These are phyloP conservation scores for Mycosphaerella sp. DNA, from an alignment of 2,329 filamentous ascomycete species.

Conservation along the genomic window DNA sequence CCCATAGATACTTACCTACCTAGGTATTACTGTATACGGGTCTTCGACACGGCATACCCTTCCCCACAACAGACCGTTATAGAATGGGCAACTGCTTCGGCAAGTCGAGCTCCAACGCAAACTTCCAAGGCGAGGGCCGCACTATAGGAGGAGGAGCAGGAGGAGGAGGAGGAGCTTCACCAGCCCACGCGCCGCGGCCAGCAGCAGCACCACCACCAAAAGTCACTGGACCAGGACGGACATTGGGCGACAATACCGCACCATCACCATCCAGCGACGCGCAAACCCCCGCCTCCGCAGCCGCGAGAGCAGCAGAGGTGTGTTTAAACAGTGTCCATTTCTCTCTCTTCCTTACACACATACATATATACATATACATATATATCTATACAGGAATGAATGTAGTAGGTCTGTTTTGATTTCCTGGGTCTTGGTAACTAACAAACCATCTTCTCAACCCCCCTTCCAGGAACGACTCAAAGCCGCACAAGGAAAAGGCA, in stretches of 20 bases:
- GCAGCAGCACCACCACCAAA: conserved; percentile 40
- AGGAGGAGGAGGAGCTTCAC: conserved; percentile 49
- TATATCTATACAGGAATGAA: background rate
- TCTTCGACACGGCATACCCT: background rate
- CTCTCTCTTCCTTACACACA: background rate
- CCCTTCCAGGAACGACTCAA: conserved; percentile 58
- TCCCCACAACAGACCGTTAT: background rate
- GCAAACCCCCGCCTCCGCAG: conserved; percentile 60
- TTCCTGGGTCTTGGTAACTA: too few relatives aligned
- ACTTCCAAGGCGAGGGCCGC: conserved; percentile 67
- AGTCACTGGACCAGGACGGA: conserved; percentile 49
- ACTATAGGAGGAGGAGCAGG: conserved; percentile 48
- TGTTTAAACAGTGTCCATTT: conserved; percentile 29
- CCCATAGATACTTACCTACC: too few relatives aligned
- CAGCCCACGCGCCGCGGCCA: conserved; percentile 34
- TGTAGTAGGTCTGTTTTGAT: background rate
- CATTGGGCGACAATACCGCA: conserved; percentile 50
- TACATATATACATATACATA: background rate
- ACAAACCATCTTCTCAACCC: too few relatives aligned
- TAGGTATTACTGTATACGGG: background rate
- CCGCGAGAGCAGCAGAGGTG: conserved; percentile 80
- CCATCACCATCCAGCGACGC: conserved; percentile 4
- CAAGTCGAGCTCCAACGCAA: conserved; percentile 54
- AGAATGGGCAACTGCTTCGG: conserved; percentile 83
- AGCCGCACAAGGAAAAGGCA: conserved; percentile 55